Base-by-base conservation (phyloP, 2,329 filamentous ascomycete species). In the Fusarium albidum region DNA sequence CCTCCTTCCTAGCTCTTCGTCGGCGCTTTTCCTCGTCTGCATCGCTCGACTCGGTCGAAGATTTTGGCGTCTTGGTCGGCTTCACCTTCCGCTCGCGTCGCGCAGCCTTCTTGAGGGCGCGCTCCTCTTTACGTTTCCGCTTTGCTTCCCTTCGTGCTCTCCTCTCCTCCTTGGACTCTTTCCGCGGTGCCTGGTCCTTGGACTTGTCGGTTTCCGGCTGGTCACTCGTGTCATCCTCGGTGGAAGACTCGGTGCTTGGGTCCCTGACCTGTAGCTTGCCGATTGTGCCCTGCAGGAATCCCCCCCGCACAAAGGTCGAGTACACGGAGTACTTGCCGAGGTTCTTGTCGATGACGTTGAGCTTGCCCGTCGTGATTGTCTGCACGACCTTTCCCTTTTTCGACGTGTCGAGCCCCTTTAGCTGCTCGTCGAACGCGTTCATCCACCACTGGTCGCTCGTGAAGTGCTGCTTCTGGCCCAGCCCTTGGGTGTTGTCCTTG, bases 391-490 rank as follows among this genome's bases (percentile, higher is more conserved):
- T 76, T 46, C 85, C 80, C 61, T 83, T 74, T 61, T 80, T 79
- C 18, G 81, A 79, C 2, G 83, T 86, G 69, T 90, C 89, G 46
- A 96, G 81, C 5, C 88, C 90, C 73, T 95, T 90, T 61, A 97
- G 78, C 49, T 93, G 92, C 71, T 92, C 88, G 74, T 98, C 94
- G 64, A 96, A 97, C 10, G 95, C 95, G 52, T 91, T 89, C 74
- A 96, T 82, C 95, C 95, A 99, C 95, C 95, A 99, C 72, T 96
- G 92, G 70, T 97, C 94, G 64, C 81, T 84, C 17, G 82, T 84
- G 57, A 81, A 81, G 58, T 86, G 82, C 52, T 81, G 79, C 72
- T 91, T 92, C 70, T 90, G 87, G 48, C 94, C 94, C 6, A 98
- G 79, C 18, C 94, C 94, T 46, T 90, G 81, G 25, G 83, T 89